Percentiles rank a stretch among this genome's conserved stretches.
Conservation (phyloP, 768 basidiomycete genomes). For the Auricularia cornea region DNA sequence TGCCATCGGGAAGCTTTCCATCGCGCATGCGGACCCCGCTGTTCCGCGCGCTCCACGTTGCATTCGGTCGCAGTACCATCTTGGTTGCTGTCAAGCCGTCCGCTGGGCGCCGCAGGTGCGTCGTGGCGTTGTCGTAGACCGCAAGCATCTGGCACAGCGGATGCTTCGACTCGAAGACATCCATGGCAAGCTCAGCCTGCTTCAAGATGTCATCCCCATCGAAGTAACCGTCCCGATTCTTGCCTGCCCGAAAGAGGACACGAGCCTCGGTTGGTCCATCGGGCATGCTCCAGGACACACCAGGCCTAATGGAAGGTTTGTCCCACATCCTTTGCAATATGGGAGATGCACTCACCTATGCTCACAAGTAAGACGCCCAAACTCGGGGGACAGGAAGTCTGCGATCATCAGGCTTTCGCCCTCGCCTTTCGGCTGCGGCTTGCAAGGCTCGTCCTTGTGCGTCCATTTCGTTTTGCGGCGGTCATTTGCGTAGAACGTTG, state of each 20-base stretch:
- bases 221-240: constrained; percentile 1
- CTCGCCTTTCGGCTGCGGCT: neutral
- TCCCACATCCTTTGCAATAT: neutral
- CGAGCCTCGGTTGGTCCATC: neutral
- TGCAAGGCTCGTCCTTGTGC: neutral
- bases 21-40: neutral
- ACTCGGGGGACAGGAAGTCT: neutral
- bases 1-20: constrained; percentile 1
- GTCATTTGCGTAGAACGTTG: constrained; percentile 3
- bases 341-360: neutral
- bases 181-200: constrained; percentile 7
- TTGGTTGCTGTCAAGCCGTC: neutral
- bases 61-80: neutral
- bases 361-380: no score
- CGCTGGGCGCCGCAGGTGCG: neutral
- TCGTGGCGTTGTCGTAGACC: neutral
- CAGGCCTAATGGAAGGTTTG: neutral
- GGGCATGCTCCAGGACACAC: no score
- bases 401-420: neutral
- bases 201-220: constrained; percentile 15
- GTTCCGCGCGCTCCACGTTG: neutral
- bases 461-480: neutral
- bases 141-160: neutral
- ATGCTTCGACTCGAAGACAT: constrained; percentile 1
- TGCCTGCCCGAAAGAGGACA: constrained; percentile 1